Evolutionary conservation across 2,329 filamentous ascomycete genomes (phyloP), one percentile per base, ranked within the genome.

Genomic region (Akanthomyces dipterigenus): DNA sequence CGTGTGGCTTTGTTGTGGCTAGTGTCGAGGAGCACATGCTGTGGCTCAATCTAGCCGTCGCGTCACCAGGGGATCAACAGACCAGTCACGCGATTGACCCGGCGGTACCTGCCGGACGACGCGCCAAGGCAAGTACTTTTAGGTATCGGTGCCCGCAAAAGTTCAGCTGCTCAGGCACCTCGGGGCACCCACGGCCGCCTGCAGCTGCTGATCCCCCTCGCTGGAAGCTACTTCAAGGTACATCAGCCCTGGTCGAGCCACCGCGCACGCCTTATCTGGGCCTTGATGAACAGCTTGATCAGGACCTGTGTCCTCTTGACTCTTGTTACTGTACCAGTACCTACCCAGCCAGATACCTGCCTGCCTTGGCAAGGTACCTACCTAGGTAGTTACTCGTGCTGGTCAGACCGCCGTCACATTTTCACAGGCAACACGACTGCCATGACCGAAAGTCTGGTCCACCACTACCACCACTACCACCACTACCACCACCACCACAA

Each of bases 1-100:
- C 20, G 7, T 57, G 55, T 57, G 55, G 55, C 55, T 36, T 57
- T 49, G 34, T 57, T 57, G 55, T 57, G 55, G 55, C 55, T 56
- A 34, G n/a, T n/a, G n/a, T n/a, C n/a, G n/a, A 24, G 8, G 7
- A n/a, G 8, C 26, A 34, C 6, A n/a, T 51, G 20, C n/a, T 57
- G 42, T 57, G 42, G 42, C 55, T 48, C 43, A 31, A 14, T 31
- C 20, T 55, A 28, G 20, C 38, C 24, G 38, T 55, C 53, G 53
- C 40, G 53, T 45, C 53, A 16, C 20, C 20, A 57, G 16, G 14
- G 14, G 36, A 22, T 54, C 50, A 54, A 54, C 50, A 40, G 36
- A 40, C 22, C 45, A 42, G 56, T 59, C 56, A 59, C 56, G 56
- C 56, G 46, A 59, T 43, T 49, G 48, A 59, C 46, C 56, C 36